phyloP scores from a whole-genome alignment of 495 filamentous ascomycete species.

The Hypoxylon lenormandii region DNA sequence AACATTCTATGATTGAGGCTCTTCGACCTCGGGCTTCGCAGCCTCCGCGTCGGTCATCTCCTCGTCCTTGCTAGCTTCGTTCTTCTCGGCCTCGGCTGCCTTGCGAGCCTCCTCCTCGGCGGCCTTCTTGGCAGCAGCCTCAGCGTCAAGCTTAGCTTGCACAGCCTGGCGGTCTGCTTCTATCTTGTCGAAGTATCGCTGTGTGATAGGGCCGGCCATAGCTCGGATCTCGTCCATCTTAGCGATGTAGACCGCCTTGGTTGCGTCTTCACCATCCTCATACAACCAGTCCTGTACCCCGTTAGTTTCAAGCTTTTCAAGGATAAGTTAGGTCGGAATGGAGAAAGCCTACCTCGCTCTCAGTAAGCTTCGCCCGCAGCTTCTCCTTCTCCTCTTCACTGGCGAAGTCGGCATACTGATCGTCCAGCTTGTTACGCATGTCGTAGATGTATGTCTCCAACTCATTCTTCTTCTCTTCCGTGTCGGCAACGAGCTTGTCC shows the following conservation, averaged over 20 bases:
- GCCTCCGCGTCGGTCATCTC: slow-evolving; percentile 70
- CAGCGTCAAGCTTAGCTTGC: slow-evolving; percentile 81
- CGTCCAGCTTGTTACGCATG: slow-evolving; percentile 90
- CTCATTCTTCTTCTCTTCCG: slow-evolving; percentile 99
- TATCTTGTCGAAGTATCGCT: slow-evolving; percentile 93
- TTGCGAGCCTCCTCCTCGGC: slow-evolving; percentile 72
- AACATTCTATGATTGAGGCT: slow-evolving; percentile 50
- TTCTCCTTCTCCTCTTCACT: slow-evolving; percentile 92
- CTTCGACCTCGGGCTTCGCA: slow-evolving; percentile 58
- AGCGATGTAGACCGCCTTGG: slow-evolving; percentile 89
- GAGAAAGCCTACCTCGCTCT: slow-evolving; percentile 78
- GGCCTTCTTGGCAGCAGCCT: slow-evolving; percentile 80
- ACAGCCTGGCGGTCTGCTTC: slow-evolving; percentile 86
- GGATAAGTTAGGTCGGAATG: neutral
- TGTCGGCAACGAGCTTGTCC: slow-evolving; percentile 98
- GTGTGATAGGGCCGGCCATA: slow-evolving; percentile 88
- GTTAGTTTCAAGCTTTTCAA: slow-evolving; percentile 25
- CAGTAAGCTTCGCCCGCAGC: slow-evolving; percentile 80
- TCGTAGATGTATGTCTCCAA: slow-evolving; percentile 98
- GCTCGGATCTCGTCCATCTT: slow-evolving; percentile 97
- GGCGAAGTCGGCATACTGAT: slow-evolving; percentile 86
- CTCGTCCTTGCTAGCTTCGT: slow-evolving; percentile 59
- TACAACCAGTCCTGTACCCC: slow-evolving; percentile 92
- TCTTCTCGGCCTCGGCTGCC: slow-evolving; percentile 61
- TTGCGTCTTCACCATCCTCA: slow-evolving; percentile 94